phyloP scores from a whole-genome alignment of 352 stramenopile genomes.

The Globisporangium paroecandrum region DNA sequence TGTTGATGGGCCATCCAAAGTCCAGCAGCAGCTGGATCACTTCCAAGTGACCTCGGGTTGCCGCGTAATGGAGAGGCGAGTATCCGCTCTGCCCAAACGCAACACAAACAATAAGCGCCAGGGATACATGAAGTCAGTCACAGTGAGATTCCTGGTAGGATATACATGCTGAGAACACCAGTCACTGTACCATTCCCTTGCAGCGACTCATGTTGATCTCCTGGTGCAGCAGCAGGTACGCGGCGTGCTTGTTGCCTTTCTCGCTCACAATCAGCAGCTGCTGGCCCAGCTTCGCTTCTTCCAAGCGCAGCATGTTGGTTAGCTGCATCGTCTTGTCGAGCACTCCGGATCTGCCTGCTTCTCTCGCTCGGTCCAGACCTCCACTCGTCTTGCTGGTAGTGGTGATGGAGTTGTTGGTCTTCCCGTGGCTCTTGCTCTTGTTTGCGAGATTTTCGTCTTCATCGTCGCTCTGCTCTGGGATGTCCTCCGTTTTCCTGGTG shows the following conservation, averaged over 20 bases:
- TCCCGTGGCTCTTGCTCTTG: not conserved
- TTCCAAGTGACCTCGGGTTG: conserved; percentile 58
- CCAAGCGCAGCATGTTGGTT: conserved; percentile 36
- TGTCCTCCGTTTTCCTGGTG: not conserved
- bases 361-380: not conserved
- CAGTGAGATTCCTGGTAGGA: not conserved
- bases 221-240: conserved; percentile 73
- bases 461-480: conserved; percentile 13
- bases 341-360: not conserved
- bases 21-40: conserved; percentile 61
- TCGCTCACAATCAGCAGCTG: conserved; percentile 68
- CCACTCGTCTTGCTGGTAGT: not conserved
- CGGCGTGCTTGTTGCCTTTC: conserved; percentile 59
- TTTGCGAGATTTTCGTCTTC: not conserved
- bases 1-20: conserved; percentile 56
- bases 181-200: conserved; percentile 46
- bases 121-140: not conserved
- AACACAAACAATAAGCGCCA: conserved; percentile 7
- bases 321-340: conserved; percentile 29
- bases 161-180: not conserved
- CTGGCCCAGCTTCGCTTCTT: conserved; percentile 43
- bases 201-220: conserved; percentile 51
- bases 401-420: not conserved
- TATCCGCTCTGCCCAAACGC: conserved; percentile 41
- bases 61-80: conserved; percentile 67